phyloP scores from a whole-genome alignment of 1,284 basidiomycete species.

The Sporisorium scitamineum region DNA sequence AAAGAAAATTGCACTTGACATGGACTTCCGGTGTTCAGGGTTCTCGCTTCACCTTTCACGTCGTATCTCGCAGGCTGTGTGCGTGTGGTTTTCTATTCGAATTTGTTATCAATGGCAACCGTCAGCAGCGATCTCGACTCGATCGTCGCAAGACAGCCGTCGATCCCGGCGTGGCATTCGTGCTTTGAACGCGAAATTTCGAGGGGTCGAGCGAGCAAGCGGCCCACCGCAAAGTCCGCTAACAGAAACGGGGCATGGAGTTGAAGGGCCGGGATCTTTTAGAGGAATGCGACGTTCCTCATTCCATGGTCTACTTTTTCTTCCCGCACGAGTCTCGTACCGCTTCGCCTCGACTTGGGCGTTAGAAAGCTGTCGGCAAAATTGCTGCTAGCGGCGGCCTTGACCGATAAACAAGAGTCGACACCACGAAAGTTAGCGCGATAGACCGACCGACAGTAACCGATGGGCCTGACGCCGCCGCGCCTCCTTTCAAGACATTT shows the following conservation, averaged over 20 bases:
- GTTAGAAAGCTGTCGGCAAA: not conserved
- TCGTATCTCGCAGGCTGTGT: not conserved
- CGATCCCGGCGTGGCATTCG: not conserved
- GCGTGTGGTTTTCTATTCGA: not conserved
- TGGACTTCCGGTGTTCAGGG: not conserved
- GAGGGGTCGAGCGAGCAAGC: not conserved
- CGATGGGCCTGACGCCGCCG: not conserved
- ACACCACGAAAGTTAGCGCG: not conserved
- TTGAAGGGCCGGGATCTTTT: not conserved
- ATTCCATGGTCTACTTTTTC: constrained; percentile 2
- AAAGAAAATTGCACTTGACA: not conserved
- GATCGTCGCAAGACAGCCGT: not conserved
- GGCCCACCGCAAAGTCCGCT: not conserved
- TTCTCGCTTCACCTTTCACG: not conserved
- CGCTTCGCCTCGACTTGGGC: not conserved
- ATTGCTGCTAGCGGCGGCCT: not conserved
- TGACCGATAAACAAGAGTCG: not conserved
- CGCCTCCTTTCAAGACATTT: not conserved
- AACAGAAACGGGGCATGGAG: too few species aligned
- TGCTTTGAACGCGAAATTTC: not conserved
- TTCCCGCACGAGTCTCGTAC: constrained; percentile 5
- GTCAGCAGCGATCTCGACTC: constrained; percentile 3
- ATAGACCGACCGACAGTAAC: not conserved
- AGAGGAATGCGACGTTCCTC: constrained; percentile 26
- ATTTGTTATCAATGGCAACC: not conserved